Evolutionary conservation across 1,139 yeast species (phyloP).

Genomic region (Taiozyma sp.): DNA sequence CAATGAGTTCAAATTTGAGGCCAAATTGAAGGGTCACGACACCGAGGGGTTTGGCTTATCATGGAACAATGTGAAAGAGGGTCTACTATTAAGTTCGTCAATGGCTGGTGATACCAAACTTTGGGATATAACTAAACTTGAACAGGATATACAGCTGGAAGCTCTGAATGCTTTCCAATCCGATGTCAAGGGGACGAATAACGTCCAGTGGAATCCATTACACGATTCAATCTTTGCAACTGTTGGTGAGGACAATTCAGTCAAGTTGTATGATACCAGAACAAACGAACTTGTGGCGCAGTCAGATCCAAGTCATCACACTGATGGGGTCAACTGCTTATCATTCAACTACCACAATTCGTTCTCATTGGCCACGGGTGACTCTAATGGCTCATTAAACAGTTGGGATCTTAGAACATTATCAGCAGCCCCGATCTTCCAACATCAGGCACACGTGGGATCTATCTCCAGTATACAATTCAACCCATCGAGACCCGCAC

Average conservation of each 20-base stretch:
- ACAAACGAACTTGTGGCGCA: conserved; percentile 11
- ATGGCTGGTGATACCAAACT: conserved; percentile 54
- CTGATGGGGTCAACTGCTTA: conserved; percentile 57
- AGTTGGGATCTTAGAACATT: conserved; percentile 68
- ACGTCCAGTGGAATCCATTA: conserved; percentile 52
- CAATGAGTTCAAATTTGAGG: conserved; percentile 18
- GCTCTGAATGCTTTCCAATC: conserved; percentile 10
- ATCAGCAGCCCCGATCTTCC: conserved; percentile 25
- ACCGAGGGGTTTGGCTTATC: conserved; percentile 59
- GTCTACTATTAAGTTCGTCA: conserved; percentile 52
- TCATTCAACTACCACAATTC: conserved; percentile 57
- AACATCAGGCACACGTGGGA: conserved; percentile 47
- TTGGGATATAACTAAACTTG: conserved; percentile 43
- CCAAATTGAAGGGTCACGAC: conserved; percentile 38
- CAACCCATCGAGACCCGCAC: conserved; percentile 60
- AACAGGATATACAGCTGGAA: conserved; percentile 12
- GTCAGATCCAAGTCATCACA: conserved; percentile 27
- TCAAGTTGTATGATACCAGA: conserved; percentile 50
- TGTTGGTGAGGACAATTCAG: conserved; percentile 52
- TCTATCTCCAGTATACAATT: conserved; percentile 71
- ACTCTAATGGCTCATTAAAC: conserved; percentile 50
- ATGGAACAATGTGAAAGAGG: conserved; percentile 54
- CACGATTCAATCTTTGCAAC: conserved; percentile 55
- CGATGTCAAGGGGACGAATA: conserved; percentile 47
- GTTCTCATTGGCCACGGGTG: conserved; percentile 65